These are phyloP conservation scores for Eutreptiella sp. DNA, from an alignment of 208 protist species.

Conservation along the genomic window DNA sequence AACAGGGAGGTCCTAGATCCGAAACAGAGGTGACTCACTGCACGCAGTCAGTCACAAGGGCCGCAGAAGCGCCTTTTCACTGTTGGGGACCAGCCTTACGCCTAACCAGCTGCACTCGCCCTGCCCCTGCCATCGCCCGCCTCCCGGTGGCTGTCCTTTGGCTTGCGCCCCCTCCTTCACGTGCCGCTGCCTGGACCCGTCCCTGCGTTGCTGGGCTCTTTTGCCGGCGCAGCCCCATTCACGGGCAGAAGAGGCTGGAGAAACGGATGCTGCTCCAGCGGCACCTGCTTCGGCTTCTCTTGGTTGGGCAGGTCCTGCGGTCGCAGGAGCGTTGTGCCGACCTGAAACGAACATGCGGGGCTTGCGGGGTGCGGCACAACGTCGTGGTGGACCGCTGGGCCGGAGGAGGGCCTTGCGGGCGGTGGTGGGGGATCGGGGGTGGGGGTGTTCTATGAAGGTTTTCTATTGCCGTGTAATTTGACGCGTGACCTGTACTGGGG, in stretches of 20 bases:
- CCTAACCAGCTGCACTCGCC: too few species aligned
- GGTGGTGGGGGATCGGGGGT: not conserved
- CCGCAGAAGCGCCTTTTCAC: too few species aligned
- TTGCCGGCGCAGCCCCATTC: too few species aligned
- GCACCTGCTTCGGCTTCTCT: not conserved
- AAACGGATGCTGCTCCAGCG: conserved; percentile 1
- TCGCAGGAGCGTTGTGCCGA: not conserved
- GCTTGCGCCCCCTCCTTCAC: not conserved
- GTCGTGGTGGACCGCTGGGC: not conserved
- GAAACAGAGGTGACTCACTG: too few species aligned
- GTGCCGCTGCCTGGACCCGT: not conserved
- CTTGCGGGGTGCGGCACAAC: not conserved
- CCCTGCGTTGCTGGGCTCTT: too few species aligned
- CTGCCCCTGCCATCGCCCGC: too few species aligned
- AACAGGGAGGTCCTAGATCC: too few species aligned
- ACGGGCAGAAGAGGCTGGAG: too few species aligned
- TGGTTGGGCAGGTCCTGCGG: not conserved
- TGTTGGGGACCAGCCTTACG: too few species aligned
- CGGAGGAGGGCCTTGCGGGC: not conserved
- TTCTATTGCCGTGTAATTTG: not conserved
- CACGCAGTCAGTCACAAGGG: too few species aligned
- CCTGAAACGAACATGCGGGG: not conserved
- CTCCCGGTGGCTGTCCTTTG: not conserved
- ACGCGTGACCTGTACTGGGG: too few species aligned
- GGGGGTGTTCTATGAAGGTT: not conserved